Base-by-base conservation (phyloP, 2,329 filamentous ascomycete species). In the Paraconiothyrium brasiliense region DNA sequence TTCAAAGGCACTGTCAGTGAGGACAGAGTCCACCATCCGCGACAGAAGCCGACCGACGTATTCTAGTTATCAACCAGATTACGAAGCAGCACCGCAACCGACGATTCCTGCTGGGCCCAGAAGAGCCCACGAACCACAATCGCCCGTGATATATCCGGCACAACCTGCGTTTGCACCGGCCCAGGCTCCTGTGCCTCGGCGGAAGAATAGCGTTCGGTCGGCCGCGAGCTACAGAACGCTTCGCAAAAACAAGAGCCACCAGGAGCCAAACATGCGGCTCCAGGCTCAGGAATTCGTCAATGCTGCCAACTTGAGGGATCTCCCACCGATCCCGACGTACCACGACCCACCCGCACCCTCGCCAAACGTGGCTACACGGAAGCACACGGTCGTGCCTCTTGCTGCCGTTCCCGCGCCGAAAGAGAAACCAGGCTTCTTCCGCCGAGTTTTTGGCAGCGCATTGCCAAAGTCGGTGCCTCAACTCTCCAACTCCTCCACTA, bases 391-490 rank as follows among this genome's bases (percentile, higher is more conserved):
- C 27, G 76, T 80, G 27, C 73, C 77, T 63, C 68, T 70, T 35
- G 78, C 79, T 64, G 81, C 73, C 64, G 81, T 67, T 24, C 65
- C 75, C 48, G 60, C 78, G 67, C 82, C 70, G 59, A 76, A 83
- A 56, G 92, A 91, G 92, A 72, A 89, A 60, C 92, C 87, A 9
- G 94, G 95, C 22, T 98, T 99, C 82, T 98, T 98, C 82, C 89
- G 93, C 70, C 89, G 94, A 65, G 92, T 98, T 43, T 98, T 98
- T 82, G 92, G 91, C 39, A 75, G 74, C 44, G 68, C 70, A 43
- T 91, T 90, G 10, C 88, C 91, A 39, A 91, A 86, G 74, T 85
- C 80, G 52, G 67, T 70, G 56, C 44, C 71, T 14, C 75, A 83
- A 76, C 65, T 75, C 73, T 64, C 71, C 35, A 59, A 59, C 41